Percentiles rank a stretch among this genome's conserved stretches.
Evolutionary conservation across 1,284 basidiomycete genomes (phyloP).

Genomic region (Cystobasidium pallidum): DNA sequence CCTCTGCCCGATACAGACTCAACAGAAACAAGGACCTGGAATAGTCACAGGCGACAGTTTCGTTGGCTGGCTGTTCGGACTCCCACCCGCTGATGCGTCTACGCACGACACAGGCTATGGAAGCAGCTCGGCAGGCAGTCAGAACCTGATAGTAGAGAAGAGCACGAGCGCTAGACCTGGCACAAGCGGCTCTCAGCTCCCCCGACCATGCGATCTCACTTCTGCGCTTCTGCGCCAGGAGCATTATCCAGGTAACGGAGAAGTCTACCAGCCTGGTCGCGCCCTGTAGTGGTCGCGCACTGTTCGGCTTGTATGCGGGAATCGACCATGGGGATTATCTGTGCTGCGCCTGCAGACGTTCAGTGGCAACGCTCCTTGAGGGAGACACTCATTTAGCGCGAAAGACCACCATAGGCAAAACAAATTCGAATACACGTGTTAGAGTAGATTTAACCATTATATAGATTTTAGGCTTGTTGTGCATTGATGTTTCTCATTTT

Average conservation of each 20-base stretch:
- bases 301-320: no score
- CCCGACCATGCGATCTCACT: neutral
- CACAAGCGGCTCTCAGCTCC: neutral
- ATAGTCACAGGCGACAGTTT: slow-evolving; percentile 22
- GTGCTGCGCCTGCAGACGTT: no score
- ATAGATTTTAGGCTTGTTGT: no score
- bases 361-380: no score
- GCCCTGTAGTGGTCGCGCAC: neutral
- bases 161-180: neutral
- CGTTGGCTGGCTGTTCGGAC: slow-evolving; percentile 27
- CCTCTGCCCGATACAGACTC: neutral
- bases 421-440: no score
- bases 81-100: slow-evolving; percentile 12
- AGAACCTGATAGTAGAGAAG: neutral
- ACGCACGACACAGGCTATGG: slow-evolving; percentile 4
- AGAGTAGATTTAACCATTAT: no score
- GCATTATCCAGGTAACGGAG: no score
- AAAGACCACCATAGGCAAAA: no score
- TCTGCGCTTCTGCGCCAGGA: neutral
- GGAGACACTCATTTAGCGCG: no score
- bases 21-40: slow-evolving; percentile 11
- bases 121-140: neutral
- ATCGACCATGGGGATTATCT: no score
- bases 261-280: neutral
- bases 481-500: no score